Evolutionary conservation across 306 rosid genomes (phyloP).

Genomic region (Vigna radiata): DNA sequence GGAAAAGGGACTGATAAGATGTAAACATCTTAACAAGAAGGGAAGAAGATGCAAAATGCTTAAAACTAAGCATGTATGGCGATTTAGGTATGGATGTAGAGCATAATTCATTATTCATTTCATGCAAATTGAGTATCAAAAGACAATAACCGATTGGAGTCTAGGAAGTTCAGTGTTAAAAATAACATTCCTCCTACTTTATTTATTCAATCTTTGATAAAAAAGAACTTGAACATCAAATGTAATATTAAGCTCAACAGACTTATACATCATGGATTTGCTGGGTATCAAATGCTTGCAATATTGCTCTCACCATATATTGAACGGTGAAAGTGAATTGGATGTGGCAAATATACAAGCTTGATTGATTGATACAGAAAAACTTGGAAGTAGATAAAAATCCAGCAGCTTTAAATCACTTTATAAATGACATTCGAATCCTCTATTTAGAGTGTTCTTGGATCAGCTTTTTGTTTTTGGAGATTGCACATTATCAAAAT

Average conservation of each 20-base stretch:
- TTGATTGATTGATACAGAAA: background rate
- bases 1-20: slow-evolving; percentile 3
- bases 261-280: background rate
- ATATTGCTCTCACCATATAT: background rate
- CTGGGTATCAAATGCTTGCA: background rate
- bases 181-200: slow-evolving; percentile 5
- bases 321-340: slow-evolving; percentile 17
- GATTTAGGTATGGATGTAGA: slow-evolving; percentile 19
- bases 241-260: background rate
- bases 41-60: background rate
- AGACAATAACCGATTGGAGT: slow-evolving; percentile 6
- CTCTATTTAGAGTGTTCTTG: background rate
- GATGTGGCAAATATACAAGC: slow-evolving; percentile 2
- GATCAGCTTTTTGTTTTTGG: background rate
- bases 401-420: background rate
- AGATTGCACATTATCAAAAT: background rate
- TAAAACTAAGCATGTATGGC: background rate
- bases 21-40: background rate
- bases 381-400: background rate
- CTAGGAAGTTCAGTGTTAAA: background rate
- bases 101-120: slow-evolving; percentile 10
- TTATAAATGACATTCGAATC: slow-evolving; percentile 1
- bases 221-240: slow-evolving; percentile 10
- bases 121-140: slow-evolving; percentile 31
- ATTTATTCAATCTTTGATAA: background rate